Conservation (phyloP, 2,329 filamentous ascomycete species). For the Xylaria sp. region DNA sequence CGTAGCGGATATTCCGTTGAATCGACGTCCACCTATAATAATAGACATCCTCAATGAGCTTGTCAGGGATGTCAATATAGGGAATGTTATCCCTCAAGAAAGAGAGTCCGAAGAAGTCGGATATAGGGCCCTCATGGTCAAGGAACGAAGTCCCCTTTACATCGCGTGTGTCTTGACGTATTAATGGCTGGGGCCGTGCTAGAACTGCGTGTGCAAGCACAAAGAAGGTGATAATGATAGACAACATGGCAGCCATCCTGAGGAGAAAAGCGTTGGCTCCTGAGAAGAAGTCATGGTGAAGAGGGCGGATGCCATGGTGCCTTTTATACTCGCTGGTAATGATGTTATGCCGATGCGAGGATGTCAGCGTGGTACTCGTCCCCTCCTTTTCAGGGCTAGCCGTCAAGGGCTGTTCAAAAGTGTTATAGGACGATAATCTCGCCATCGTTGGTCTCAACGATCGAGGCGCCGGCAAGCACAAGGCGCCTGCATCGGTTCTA, state of each 20-base stretch:
- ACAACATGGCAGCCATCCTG: conserved; percentile 38
- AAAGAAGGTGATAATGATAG: conserved; percentile 37
- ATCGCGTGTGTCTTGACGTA: background rate
- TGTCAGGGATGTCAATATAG: conserved; percentile 56
- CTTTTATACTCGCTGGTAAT: conserved; percentile 20
- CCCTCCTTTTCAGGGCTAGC: conserved; percentile 4
- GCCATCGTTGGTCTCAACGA: conserved; percentile 22
- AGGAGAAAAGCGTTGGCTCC: conserved; percentile 35
- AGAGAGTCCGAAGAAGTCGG: conserved; percentile 43
- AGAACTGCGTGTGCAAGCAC: conserved; percentile 33
- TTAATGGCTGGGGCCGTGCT: conserved; percentile 13
- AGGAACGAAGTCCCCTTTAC: conserved; percentile 45
- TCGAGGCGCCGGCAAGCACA: conserved; percentile 6
- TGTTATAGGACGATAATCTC: conserved; percentile 21
- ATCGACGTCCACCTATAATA: conserved; percentile 58
- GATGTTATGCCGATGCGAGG: conserved; percentile 14
- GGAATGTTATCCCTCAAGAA: conserved; percentile 55
- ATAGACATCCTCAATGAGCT: conserved; percentile 57
- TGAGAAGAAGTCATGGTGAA: conserved; percentile 19
- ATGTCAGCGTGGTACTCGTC: background rate
- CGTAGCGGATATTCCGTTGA: conserved; percentile 56
- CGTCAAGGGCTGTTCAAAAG: conserved; percentile 11
- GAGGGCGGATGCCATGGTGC: conserved; percentile 1
- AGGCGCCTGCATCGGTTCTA: conserved; percentile 9
- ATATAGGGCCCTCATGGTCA: conserved; percentile 44